Evolutionary conservation across 805 yeast species (phyloP).

Genomic region (Yamadazyma endophytica): DNA sequence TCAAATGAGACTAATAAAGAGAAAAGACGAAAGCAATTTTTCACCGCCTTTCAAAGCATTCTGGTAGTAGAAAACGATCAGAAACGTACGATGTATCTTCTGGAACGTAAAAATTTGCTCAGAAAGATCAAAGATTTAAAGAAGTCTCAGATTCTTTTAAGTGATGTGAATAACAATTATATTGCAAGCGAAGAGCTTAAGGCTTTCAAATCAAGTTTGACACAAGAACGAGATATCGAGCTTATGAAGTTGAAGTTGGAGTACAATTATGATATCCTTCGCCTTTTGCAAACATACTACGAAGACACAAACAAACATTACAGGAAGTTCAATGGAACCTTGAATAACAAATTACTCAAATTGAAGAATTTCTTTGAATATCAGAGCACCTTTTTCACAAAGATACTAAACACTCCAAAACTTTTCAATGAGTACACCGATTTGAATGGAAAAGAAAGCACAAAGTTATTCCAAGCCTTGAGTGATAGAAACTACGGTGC

Average conservation of each 20-base stretch:
- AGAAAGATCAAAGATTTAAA: constrained; percentile 20
- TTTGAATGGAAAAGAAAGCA: constrained; percentile 15
- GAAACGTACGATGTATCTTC: too few species aligned
- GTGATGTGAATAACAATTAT: constrained; percentile 8
- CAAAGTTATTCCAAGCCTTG: constrained; percentile 15
- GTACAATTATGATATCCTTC: constrained; percentile 28
- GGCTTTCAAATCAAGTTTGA: constrained; percentile 15
- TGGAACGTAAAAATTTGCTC: too few species aligned
- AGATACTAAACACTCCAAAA: constrained; percentile 12
- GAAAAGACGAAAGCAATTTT: constrained; percentile 19
- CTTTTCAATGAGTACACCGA: constrained; percentile 15
- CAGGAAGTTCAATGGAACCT: constrained; percentile 22
- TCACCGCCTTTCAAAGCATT: too few species aligned
- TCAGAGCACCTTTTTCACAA: constrained; percentile 26
- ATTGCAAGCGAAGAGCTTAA: constrained; percentile 27
- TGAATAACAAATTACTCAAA: constrained; percentile 34
- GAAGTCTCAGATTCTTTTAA: constrained; percentile 21
- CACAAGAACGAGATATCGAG: constrained; percentile 26
- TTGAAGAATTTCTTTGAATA: constrained; percentile 35
- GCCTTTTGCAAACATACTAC: constrained; percentile 28
- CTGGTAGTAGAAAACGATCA: too few species aligned
- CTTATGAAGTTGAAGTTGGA: constrained; percentile 28
- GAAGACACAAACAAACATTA: constrained; percentile 34
- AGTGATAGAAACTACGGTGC: constrained; percentile 23
- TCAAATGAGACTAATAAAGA: constrained; percentile 10